phyloP scores from a whole-genome alignment of 345 rosid species.

The Reutealis trisperma region DNA sequence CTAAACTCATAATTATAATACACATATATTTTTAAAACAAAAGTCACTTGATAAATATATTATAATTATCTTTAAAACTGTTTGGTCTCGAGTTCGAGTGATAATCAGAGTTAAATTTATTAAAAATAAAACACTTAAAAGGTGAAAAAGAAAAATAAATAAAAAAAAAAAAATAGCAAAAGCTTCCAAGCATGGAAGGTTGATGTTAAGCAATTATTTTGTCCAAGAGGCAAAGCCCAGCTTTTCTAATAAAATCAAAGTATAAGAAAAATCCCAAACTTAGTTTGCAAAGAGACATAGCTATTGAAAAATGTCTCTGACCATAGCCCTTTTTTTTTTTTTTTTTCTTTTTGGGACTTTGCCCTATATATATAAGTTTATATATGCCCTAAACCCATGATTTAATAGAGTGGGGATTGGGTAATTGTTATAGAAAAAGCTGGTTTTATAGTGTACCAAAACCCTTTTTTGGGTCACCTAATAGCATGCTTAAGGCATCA shows the following conservation, averaged over 20 bases:
- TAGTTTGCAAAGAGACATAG: slow-evolving; percentile 19
- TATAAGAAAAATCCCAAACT: slow-evolving; percentile 15
- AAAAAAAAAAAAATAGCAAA: slow-evolving; percentile 14
- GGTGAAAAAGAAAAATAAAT: slow-evolving; percentile 14
- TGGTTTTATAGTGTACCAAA: neutral
- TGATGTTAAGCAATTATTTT: slow-evolving; percentile 47
- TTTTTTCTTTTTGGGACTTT: no score
- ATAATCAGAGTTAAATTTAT: no score
- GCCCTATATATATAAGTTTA: neutral
- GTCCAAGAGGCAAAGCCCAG: slow-evolving; percentile 39
- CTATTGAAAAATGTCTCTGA: slow-evolving; percentile 27
- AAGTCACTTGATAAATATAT: no score
- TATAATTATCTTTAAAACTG: no score
- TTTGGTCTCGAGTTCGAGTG: no score
- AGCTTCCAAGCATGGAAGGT: slow-evolving; percentile 34
- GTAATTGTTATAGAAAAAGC: neutral
- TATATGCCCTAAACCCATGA: slow-evolving; percentile 16
- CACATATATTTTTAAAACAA: slow-evolving; percentile 17
- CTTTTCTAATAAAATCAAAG: slow-evolving; percentile 27
- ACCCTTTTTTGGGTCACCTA: neutral
- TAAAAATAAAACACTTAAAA: no score
- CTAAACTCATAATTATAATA: no score
- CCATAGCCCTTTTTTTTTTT: neutral
- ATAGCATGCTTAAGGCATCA: slow-evolving; percentile 34
- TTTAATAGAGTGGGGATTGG: slow-evolving; percentile 19